Conservation (phyloP, 768 basidiomycete genomes). For the Russula virescens region DNA sequence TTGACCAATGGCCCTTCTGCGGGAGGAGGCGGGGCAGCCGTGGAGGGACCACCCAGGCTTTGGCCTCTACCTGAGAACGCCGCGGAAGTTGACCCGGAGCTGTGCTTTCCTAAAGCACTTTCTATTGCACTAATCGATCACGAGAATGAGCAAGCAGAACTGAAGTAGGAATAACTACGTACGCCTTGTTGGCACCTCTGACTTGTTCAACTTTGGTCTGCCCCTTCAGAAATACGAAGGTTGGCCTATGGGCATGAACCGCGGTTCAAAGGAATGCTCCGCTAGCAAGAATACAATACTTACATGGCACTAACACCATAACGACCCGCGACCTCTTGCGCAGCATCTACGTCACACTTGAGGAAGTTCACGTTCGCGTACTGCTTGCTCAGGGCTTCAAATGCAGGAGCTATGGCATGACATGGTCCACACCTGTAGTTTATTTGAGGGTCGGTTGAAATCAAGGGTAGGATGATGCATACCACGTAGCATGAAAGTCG, state of each 20-base stretch:
- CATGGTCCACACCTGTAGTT: conserved; percentile 75
- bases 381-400: conserved; percentile 62
- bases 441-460: conserved; percentile 10
- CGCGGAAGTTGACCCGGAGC: conserved; percentile 34
- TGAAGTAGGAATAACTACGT: conserved; percentile 23
- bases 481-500: conserved; percentile 86
- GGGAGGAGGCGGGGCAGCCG: conserved; percentile 33
- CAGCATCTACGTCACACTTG: conserved; percentile 76
- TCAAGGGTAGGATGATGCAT: conserved; percentile 17
- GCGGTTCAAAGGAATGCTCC: not conserved
- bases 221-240: conserved; percentile 74
- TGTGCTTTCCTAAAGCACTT: conserved; percentile 48
- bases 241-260: conserved; percentile 52
- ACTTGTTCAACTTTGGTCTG: conserved; percentile 62
- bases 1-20: conserved; percentile 38
- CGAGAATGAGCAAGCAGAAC: not conserved
- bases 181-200: conserved; percentile 66
- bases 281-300: conserved; percentile 25
- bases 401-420: conserved; percentile 73
- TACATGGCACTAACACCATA: conserved; percentile 74
- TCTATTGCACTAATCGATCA: conserved; percentile 50
- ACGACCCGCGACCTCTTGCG: conserved; percentile 55
- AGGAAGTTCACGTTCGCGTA: conserved; percentile 72
- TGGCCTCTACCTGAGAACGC: conserved; percentile 71
- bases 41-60: conserved; percentile 51